Conservation (phyloP, 1,139 yeast species). For the Nadsonia commutata region DNA sequence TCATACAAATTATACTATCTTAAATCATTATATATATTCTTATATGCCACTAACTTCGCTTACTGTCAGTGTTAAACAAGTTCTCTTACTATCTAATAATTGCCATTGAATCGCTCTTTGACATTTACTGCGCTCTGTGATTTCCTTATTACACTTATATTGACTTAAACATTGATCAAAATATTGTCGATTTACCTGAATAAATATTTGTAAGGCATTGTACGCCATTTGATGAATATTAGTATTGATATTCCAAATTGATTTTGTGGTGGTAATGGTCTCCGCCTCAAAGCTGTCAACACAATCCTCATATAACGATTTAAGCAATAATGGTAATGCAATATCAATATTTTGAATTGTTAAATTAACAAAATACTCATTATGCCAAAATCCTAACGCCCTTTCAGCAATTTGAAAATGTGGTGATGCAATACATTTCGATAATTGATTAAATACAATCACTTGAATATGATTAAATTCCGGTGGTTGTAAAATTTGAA, state of each 20-base stretch:
- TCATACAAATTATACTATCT: too few relatives aligned
- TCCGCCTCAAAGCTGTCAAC: neutral
- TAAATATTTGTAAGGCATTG: constrained; percentile 79
- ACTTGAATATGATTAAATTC: constrained; percentile 88
- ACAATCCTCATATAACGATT: constrained; percentile 72
- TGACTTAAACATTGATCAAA: constrained; percentile 58
- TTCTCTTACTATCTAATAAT: too few relatives aligned
- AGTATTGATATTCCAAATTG: constrained; percentile 56
- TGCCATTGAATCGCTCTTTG: too few relatives aligned
- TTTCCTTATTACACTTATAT: too few relatives aligned
- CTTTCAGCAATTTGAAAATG: constrained; percentile 97
- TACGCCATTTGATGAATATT: constrained; percentile 84
- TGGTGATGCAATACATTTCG: constrained; percentile 86
- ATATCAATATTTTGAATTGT: constrained; percentile 86
- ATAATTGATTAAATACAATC: constrained; percentile 84
- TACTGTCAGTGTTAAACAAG: too few relatives aligned
- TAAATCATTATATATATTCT: too few relatives aligned
- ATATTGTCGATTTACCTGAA: constrained; percentile 83
- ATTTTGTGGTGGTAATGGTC: neutral
- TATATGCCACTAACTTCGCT: too few relatives aligned
- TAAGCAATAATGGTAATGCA: constrained; percentile 80
- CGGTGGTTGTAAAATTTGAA: constrained; percentile 87
- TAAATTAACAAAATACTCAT: constrained; percentile 79
- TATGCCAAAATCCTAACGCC: constrained; percentile 86
- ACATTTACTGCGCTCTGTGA: too few relatives aligned